Percentiles rank a stretch among this genome's conserved stretches.
Evolutionary conservation across 179 eudicot genomes (phyloP).

Genomic region (Beta corolliflora): DNA sequence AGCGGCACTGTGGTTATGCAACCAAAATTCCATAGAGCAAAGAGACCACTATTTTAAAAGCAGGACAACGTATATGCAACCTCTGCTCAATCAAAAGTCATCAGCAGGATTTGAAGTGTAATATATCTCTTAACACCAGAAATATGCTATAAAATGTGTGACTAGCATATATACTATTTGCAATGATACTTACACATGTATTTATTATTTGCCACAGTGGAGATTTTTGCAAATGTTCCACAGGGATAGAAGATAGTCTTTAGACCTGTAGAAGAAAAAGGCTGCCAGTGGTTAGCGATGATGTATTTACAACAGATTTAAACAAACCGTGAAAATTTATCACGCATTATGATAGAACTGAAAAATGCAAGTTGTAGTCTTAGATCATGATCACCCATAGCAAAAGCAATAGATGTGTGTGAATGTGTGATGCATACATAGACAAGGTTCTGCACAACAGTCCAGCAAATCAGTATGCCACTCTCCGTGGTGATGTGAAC

Average conservation of each 20-base stretch:
- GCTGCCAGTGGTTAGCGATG: not conserved
- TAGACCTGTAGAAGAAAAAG: slow-evolving; percentile 54
- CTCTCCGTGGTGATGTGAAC: slow-evolving; percentile 49
- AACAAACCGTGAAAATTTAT: not conserved
- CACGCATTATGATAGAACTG: not conserved
- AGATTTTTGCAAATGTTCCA: slow-evolving; percentile 76
- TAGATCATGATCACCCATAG: not conserved
- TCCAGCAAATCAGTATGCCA: slow-evolving; percentile 86
- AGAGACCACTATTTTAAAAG: slow-evolving; percentile 1
- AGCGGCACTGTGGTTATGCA: no score
- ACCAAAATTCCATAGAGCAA: no score
- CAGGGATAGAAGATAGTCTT: slow-evolving; percentile 79
- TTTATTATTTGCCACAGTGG: slow-evolving; percentile 61
- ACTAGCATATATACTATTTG: not conserved
- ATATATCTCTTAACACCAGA: no score
- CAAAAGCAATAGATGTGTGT: not conserved
- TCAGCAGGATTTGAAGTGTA: not conserved
- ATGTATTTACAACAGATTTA: not conserved
- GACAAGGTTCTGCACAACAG: slow-evolving; percentile 82
- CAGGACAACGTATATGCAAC: not conserved
- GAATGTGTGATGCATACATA: slow-evolving; percentile 54
- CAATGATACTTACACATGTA: slow-evolving; percentile 64
- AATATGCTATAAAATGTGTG: not conserved
- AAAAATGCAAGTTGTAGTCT: not conserved
- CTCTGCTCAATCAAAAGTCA: not conserved